These are phyloP conservation scores for Fistulina hepatica DNA, from an alignment of 1,284 basidiomycete species.

Conservation along the genomic window DNA sequence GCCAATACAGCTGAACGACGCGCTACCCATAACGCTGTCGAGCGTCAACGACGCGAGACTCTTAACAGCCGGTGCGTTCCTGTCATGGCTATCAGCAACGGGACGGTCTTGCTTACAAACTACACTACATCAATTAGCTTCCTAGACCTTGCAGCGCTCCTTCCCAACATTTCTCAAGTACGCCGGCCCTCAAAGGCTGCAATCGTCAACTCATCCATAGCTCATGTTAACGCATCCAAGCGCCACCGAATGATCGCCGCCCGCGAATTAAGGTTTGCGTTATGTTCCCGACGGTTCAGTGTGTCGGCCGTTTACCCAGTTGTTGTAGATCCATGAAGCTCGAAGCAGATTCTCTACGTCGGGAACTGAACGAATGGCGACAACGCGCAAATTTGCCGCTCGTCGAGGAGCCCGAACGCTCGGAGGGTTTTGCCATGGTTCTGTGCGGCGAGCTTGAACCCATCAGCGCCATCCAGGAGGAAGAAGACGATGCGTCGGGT, in stretches of 20 bases:
- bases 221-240: conserved; percentile 71
- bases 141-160: conserved; percentile 72
- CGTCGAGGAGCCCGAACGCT: conserved; percentile 56
- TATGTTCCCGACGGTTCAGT: too few species aligned
- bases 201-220: conserved; percentile 87
- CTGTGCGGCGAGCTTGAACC: conserved; percentile 59
- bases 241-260: conserved; percentile 70
- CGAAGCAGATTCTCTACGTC: conserved; percentile 71
- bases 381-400: conserved; percentile 55
- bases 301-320: too few species aligned
- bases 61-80: conserved; percentile 65
- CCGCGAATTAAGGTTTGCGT: conserved; percentile 64
- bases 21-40: conserved; percentile 90
- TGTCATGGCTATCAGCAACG: conserved; percentile 8
- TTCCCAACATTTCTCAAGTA: conserved; percentile 83
- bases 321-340: conserved; percentile 59
- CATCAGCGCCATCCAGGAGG: conserved; percentile 34
- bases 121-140: too few species aligned
- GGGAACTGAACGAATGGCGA: conserved; percentile 84
- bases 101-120: conserved; percentile 1
- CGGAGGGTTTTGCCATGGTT: conserved; percentile 60
- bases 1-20: conserved; percentile 91
- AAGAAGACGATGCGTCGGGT: conserved; percentile 18
- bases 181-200: conserved; percentile 88
- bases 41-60: conserved; percentile 83